A percentile compares a stretch with the other conserved stretches of the same genome.
Conservation (phyloP, 2,329 filamentous ascomycete species). For the Gaeumannomyces sp. region DNA sequence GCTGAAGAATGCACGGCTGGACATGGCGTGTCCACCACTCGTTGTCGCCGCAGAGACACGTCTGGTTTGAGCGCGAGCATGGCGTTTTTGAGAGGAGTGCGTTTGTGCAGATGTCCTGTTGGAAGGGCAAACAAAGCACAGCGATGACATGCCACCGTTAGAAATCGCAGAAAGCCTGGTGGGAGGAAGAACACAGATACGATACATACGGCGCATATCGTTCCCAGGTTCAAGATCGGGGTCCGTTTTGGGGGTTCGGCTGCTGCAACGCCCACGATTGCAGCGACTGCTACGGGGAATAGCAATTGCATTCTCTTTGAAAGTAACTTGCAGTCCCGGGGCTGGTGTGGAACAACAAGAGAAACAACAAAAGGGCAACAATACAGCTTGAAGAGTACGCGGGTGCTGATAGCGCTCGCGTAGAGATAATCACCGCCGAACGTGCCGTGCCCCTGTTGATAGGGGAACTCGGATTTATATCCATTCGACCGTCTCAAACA, state of each 20-base stretch:
- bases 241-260: neutral
- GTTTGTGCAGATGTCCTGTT: slow-evolving; percentile 1
- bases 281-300: neutral
- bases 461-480: no score
- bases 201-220: neutral
- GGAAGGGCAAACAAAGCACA: neutral
- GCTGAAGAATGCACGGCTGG: neutral
- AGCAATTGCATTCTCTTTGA: neutral
- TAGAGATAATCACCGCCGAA: neutral
- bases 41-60: slow-evolving; percentile 3
- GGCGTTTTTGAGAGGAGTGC: neutral
- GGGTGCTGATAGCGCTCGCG: no score
- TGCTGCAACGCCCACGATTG: neutral
- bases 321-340: neutral
- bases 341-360: neutral
- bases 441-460: no score
- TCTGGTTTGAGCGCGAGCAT: neutral
- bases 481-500: no score
- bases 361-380: neutral
- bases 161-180: neutral
- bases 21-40: neutral
- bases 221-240: neutral
- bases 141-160: neutral
- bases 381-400: no score
- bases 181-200: neutral